These are phyloP conservation scores for Rhizopus arrhizus DNA, from an alignment of 371 early-diverging fungal species.

Conservation along the genomic window DNA sequence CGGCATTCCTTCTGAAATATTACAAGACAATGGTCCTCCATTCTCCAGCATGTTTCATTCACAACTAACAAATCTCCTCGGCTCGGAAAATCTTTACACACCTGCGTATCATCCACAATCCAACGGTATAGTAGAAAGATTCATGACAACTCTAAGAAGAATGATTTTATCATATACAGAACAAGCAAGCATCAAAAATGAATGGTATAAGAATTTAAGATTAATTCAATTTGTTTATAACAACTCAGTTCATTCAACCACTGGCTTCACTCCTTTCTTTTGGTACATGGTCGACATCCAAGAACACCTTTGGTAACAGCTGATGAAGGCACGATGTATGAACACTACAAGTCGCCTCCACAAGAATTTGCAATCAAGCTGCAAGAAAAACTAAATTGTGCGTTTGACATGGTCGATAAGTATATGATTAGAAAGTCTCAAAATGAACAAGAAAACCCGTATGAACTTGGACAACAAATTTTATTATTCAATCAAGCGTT, in stretches of 20 bases:
- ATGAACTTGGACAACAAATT: constrained; percentile 4
- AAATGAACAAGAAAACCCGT: neutral
- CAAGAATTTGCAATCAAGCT: constrained; percentile 6
- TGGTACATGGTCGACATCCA: constrained; percentile 14
- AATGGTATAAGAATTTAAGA: constrained; percentile 1
- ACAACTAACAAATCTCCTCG: neutral
- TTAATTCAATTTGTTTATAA: constrained; percentile 11
- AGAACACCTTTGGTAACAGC: constrained; percentile 3
- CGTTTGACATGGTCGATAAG: constrained; percentile 7
- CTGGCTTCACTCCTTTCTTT: constrained; percentile 8
- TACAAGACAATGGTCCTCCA: constrained; percentile 7
- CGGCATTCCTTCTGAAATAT: neutral
- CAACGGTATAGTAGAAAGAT: constrained; percentile 10
- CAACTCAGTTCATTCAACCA: neutral
- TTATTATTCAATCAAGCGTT: constrained; percentile 5
- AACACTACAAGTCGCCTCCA: constrained; percentile 4
- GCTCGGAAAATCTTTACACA: constrained; percentile 1
- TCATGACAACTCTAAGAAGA: constrained; percentile 7
- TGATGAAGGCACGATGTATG: neutral
- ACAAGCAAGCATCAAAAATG: neutral
- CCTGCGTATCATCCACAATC: constrained; percentile 16
- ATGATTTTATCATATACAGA: constrained; percentile 4
- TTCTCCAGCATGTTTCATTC: neutral
- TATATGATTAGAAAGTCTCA: neutral
- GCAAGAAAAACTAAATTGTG: constrained; percentile 5